Conservation (phyloP, 352 stramenopile genomes). For the Globisporangium middletonii region DNA sequence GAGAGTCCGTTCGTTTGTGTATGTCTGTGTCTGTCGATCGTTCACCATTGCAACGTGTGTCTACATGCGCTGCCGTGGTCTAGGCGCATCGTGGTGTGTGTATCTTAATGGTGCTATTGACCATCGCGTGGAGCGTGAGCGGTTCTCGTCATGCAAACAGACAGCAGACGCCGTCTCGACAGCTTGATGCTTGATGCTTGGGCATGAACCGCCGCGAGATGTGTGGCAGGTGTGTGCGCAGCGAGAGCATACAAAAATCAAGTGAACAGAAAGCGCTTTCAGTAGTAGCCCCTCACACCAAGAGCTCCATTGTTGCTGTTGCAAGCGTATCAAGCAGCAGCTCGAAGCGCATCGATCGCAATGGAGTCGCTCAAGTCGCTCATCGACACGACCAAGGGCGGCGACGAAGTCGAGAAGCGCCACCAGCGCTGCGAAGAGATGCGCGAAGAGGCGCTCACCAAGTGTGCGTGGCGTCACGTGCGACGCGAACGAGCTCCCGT, state of each 20-base stretch:
- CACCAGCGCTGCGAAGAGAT: conserved; percentile 61
- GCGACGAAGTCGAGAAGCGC: conserved; percentile 31
- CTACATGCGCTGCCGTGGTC: not conserved
- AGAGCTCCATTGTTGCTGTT: no score
- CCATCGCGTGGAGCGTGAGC: no score
- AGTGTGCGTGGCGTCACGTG: conserved; percentile 36
- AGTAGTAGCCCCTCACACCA: conserved; percentile 7
- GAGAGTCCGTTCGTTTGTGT: not conserved
- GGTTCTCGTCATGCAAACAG: no score
- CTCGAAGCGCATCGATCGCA: no score
- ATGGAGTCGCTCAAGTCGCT: conserved; percentile 76
- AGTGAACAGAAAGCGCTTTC: not conserved
- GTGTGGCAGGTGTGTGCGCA: conserved; percentile 2
- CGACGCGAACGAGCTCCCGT: not conserved
- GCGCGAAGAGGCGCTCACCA: conserved; percentile 55
- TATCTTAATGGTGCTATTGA: no score
- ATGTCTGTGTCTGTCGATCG: not conserved
- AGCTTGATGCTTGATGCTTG: no score
- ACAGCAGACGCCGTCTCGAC: no score
- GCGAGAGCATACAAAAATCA: conserved; percentile 7
- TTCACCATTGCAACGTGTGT: not conserved
- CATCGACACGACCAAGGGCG: conserved; percentile 28
- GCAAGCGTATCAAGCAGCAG: no score
- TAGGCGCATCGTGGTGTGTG: no score
- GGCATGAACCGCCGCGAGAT: not conserved